Evolutionary conservation across 345 rosid species (phyloP).

Genomic region (Brassica incana): DNA sequence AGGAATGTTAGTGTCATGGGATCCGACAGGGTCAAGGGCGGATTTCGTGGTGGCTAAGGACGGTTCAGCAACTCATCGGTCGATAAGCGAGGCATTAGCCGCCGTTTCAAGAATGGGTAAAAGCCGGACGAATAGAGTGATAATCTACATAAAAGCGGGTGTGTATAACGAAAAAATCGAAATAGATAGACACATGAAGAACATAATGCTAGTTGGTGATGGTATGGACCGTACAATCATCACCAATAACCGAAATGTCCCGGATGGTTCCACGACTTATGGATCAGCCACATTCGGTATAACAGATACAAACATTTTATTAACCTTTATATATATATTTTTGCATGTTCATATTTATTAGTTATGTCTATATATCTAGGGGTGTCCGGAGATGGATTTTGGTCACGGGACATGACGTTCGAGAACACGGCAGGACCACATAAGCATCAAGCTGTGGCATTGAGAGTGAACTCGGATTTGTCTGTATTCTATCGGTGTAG

Average conservation of each 20-base stretch:
- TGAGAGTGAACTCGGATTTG: conserved; percentile 54
- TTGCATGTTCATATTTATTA: conserved; percentile 18
- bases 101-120: conserved; percentile 46
- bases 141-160: conserved; percentile 66
- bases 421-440: conserved; percentile 78
- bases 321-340: background rate
- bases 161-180: conserved; percentile 64
- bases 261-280: conserved; percentile 53
- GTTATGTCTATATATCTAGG: conserved; percentile 36
- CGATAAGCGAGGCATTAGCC: conserved; percentile 33
- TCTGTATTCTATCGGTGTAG: conserved; percentile 66
- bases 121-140: conserved; percentile 42
- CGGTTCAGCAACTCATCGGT: conserved; percentile 29
- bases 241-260: conserved; percentile 51
- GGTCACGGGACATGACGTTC: conserved; percentile 78
- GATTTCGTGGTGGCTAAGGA: conserved; percentile 43
- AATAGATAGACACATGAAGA: conserved; percentile 44
- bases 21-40: conserved; percentile 36
- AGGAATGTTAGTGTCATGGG: conserved; percentile 51
- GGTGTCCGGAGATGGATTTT: conserved; percentile 70
- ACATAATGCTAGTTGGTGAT: conserved; percentile 75
- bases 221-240: conserved; percentile 72
- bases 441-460: conserved; percentile 70
- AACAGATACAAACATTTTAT: background rate
- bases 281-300: conserved; percentile 72